Base-by-base conservation (phyloP, 2,329 filamentous ascomycete genomes). In the Exophiala viscosa region DNA sequence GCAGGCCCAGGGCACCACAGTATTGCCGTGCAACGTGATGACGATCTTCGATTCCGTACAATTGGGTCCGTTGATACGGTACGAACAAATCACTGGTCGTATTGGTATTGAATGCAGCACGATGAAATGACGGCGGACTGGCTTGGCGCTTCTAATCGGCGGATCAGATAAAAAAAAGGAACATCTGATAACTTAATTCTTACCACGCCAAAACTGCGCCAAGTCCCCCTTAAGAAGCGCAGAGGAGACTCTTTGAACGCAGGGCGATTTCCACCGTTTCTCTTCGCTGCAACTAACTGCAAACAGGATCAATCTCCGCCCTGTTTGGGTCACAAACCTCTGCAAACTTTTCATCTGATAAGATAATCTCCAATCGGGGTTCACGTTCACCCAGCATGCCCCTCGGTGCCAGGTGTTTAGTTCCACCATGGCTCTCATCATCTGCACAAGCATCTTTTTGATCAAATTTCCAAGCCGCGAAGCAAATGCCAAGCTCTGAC, bases 311-410 rank as follows among this genome's bases (percentile, higher is more conserved):
- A 14, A 5, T 23, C 18, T 46, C 8, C 42, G 20, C 20, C 20
- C 18, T 5, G 28, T 23, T 3, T 17, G 17, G 34, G 41, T 34
- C 23, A 39, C 34, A 15, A 18, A 42, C 14, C 33, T 14, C n/a
- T 33, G 18, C 44, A 58, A 55, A 58, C 40, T 55, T 55, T 50
- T 52, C 50, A 58, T 58, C 55, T 52, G 52, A 58, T 58, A 52
- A 58, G 55, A 58, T 55, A 41, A 55, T 32, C 36, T 48, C 42
- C 50, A 49, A 50, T 54, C 31, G 28, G 45, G 23, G 3, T 15
- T 41, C 15, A 3, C 10, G 15, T 23, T 41, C 18, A 11, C 2
- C 23, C 35, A n/a, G 6, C 35, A 38, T 38, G 13, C 13, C 14
- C 36, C 47, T n/a, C n/a, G n/a, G n/a, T n/a, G n/a, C n/a, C n/a